Evolutionary conservation across 768 basidiomycete species (phyloP).

Genomic region (Termitomyces sp.): DNA sequence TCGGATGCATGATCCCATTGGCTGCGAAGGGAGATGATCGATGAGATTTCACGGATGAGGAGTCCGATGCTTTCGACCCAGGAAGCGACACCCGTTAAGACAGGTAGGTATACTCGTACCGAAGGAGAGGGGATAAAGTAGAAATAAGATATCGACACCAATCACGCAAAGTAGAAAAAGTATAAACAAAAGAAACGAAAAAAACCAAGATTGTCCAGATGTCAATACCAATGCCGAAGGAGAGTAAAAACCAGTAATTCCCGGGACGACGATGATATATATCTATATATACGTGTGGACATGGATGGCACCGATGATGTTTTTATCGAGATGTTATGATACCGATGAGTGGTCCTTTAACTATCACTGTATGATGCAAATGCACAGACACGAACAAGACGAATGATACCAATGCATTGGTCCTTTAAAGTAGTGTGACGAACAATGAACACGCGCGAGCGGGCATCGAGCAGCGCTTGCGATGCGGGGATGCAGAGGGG

Average conservation of each 20-base stretch:
- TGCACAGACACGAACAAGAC: not conserved
- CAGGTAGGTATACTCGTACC: not conserved
- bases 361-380: not conserved
- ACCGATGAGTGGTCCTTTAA: not conserved
- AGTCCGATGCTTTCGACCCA: too few species aligned
- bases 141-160: not conserved
- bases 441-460: not conserved
- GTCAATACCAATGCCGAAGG: not conserved
- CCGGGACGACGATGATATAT: not conserved
- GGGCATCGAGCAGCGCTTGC: constrained; percentile 4
- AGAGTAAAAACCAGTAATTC: not conserved
- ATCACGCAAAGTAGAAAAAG: not conserved
- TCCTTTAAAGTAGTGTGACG: constrained; percentile 5
- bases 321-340: not conserved
- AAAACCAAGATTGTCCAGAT: not conserved
- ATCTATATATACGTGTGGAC: not conserved
- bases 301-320: not conserved
- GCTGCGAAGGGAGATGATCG: too few species aligned
- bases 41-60: too few species aligned
- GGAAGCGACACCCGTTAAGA: not conserved
- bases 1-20: too few species aligned
- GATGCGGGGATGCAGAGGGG: not conserved
- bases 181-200: not conserved
- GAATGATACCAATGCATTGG: constrained; percentile 6
- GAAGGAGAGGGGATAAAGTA: not conserved